These are phyloP conservation scores for Carex littledalei DNA, from an alignment of 176 grass and related monocot genomes.

Conservation along the genomic window DNA sequence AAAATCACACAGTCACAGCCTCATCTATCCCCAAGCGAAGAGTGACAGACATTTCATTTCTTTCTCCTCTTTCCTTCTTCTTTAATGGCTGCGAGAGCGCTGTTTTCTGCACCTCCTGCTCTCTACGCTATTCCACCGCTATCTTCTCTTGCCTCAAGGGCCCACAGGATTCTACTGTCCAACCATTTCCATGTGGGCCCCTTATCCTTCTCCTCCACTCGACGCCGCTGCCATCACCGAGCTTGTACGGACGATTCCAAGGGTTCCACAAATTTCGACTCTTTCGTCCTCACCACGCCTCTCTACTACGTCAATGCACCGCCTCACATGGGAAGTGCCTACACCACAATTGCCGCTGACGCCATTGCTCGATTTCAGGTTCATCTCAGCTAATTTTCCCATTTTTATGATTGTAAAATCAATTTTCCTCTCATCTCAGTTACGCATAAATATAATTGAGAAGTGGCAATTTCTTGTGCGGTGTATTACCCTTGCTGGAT, in stretches of 20 bases:
- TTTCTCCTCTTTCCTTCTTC: neutral
- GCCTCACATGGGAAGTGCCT: conserved; percentile 97
- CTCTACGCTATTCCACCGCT: conserved; percentile 11
- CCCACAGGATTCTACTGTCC: conserved; percentile 22
- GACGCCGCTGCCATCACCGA: conserved; percentile 19
- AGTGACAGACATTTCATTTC: neutral
- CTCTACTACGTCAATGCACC: conserved; percentile 97
- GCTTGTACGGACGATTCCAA: conserved; percentile 17
- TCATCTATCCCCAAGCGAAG: neutral
- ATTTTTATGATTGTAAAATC: neutral
- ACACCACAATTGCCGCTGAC: conserved; percentile 95
- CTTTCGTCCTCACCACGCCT: conserved; percentile 77
- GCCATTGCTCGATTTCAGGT: conserved; percentile 93
- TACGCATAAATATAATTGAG: neutral
- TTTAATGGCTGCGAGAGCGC: conserved; percentile 87
- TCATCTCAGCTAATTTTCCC: neutral
- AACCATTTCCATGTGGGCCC: neutral
- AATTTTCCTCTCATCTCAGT: neutral
- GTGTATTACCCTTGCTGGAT: neutral
- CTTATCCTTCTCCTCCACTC: conserved; percentile 2
- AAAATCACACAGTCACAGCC: neutral
- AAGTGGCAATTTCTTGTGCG: neutral
- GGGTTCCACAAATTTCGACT: conserved; percentile 20
- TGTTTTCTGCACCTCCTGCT: conserved; percentile 37
- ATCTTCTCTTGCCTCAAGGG: conserved; percentile 35